These are phyloP conservation scores for Geranium rotundifolium DNA, from an alignment of 345 rosid genomes.

Conservation along the genomic window DNA sequence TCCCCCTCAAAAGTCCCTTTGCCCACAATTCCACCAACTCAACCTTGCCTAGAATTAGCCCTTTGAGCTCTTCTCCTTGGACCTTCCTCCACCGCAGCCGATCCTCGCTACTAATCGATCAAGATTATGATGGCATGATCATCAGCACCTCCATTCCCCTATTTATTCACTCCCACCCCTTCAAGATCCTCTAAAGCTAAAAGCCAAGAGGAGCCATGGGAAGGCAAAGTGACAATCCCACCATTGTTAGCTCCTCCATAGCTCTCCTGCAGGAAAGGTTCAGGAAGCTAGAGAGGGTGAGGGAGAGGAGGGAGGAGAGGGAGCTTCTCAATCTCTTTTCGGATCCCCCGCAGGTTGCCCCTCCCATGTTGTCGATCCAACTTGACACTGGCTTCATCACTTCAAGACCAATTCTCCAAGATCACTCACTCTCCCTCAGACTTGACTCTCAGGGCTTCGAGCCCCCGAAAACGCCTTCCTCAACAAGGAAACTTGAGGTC, in stretches of 20 bases:
- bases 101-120: conserved; percentile 20
- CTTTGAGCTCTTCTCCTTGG: conserved; percentile 33
- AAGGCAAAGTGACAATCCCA: conserved; percentile 32
- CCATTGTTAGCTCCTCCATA: conserved; percentile 41
- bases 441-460: conserved; percentile 16
- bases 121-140: too few species aligned
- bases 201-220: conserved; percentile 22
- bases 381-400: not conserved
- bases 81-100: conserved; percentile 18
- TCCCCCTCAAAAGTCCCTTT: conserved; percentile 22
- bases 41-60: conserved; percentile 14
- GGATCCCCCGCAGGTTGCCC: conserved; percentile 12
- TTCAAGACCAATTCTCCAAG: not conserved
- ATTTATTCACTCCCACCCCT: not conserved
- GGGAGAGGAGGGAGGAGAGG: conserved; percentile 47
- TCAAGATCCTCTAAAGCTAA: not conserved
- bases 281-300: conserved; percentile 43
- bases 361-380: not conserved
- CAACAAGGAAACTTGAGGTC: conserved; percentile 23
- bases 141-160: not conserved
- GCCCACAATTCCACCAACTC: conserved; percentile 38
- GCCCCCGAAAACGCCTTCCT: conserved; percentile 7
- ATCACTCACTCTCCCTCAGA: conserved; percentile 33
- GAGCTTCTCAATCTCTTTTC: conserved; percentile 35
- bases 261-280: conserved; percentile 66